These are phyloP conservation scores for Plasmodium knowlesi DNA, from an alignment of 169 alveolate genomes.

Conservation along the genomic window DNA sequence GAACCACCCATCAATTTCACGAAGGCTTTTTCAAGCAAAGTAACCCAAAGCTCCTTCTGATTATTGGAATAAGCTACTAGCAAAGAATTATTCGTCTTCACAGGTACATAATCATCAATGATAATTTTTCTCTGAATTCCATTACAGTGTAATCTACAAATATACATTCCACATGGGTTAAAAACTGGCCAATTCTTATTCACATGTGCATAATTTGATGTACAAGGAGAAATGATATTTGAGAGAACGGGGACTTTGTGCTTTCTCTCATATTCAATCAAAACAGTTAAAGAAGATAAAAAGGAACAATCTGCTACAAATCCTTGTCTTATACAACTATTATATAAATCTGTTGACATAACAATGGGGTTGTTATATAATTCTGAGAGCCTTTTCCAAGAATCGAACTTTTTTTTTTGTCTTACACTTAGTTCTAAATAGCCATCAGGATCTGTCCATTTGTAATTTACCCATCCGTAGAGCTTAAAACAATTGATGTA, in stretches of 20 bases:
- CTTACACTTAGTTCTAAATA: constrained; percentile 78
- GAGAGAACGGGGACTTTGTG: constrained; percentile 84
- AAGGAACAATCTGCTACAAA: constrained; percentile 95
- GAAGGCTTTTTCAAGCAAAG: constrained; percentile 94
- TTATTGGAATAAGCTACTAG: constrained; percentile 91
- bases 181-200: constrained; percentile 76
- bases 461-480: constrained; percentile 76
- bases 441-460: constrained; percentile 90
- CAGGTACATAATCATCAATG: constrained; percentile 94
- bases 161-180: constrained; percentile 89
- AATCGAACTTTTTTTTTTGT: constrained; percentile 80
- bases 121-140: constrained; percentile 92
- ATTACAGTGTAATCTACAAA: constrained; percentile 90
- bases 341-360: constrained; percentile 77
- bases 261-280: constrained; percentile 90
- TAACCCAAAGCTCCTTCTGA: constrained; percentile 91
- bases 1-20: constrained; percentile 92
- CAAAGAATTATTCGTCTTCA: constrained; percentile 80
- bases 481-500: constrained; percentile 43
- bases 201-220: constrained; percentile 17
- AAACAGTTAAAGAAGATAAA: constrained; percentile 89
- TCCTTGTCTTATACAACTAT: constrained; percentile 89
- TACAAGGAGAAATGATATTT: constrained; percentile 71
- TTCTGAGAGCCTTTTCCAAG: constrained; percentile 86
- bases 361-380: constrained; percentile 73